These are phyloP conservation scores for Leersia perrieri DNA, from an alignment of 176 grass and related monocot genomes.

Conservation along the genomic window DNA sequence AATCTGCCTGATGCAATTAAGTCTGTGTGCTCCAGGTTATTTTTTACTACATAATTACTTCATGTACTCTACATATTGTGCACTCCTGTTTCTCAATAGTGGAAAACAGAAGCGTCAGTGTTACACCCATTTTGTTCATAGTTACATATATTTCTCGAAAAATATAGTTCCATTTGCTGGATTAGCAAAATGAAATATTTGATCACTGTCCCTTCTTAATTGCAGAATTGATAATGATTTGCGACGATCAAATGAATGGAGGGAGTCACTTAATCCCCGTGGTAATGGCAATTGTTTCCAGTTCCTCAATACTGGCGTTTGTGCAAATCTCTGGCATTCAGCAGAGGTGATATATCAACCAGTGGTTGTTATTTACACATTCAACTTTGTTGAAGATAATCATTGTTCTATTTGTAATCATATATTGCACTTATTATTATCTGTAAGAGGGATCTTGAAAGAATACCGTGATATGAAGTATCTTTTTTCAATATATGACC, in stretches of 20 bases:
- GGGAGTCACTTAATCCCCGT: background rate
- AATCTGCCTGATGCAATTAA: background rate
- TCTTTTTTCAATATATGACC: background rate
- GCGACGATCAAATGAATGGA: background rate
- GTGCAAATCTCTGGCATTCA: background rate
- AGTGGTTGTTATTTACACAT: background rate
- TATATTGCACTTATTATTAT: background rate
- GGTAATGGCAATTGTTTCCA: background rate
- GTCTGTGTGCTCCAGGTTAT: constrained; percentile 10
- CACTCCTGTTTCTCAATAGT: background rate
- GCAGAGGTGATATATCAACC: constrained; percentile 15
- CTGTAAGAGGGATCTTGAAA: background rate
- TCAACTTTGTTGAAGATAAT: background rate
- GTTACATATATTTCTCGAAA: background rate
- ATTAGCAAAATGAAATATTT: background rate
- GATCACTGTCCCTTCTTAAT: background rate
- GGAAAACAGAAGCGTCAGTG: background rate
- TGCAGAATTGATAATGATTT: constrained; percentile 23
- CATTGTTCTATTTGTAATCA: background rate
- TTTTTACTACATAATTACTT: background rate
- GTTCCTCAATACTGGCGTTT: too few relatives aligned
- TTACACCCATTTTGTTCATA: background rate
- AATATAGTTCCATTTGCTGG: background rate
- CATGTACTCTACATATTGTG: background rate
- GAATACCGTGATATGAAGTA: background rate